phyloP scores from a whole-genome alignment of 768 basidiomycete species.

The Suillus sp. region DNA sequence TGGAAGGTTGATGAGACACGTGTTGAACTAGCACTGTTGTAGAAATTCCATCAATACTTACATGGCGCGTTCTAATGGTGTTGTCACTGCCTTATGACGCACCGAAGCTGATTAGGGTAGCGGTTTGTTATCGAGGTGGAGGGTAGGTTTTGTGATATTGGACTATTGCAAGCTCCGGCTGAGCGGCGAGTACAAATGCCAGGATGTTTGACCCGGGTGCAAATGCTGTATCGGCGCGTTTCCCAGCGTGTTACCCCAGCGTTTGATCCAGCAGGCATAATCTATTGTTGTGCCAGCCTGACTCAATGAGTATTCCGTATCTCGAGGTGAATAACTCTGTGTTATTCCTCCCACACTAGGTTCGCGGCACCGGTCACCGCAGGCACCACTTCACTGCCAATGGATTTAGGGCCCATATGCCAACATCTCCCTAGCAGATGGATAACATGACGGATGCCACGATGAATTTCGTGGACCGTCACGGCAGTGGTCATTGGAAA shows the following conservation, averaged over 20 bases:
- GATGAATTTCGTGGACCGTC: neutral
- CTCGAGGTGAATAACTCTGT: neutral
- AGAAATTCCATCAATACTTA: conserved; percentile 7
- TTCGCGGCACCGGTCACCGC: neutral
- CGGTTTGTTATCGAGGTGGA: conserved; percentile 8
- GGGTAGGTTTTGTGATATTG: conserved; percentile 1
- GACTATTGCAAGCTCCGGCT: neutral
- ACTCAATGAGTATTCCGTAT: conserved; percentile 2
- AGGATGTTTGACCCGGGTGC: neutral
- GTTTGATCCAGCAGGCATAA: conserved; percentile 3
- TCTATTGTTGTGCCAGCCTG: conserved; percentile 2
- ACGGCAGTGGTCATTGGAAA: neutral
- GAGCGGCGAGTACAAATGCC: neutral
- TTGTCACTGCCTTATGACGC: conserved; percentile 10
- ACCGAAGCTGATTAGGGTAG: conserved; percentile 2
- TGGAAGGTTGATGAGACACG: conserved; percentile 25
- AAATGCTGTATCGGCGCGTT: neutral
- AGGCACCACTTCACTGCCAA: neutral
- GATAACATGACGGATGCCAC: neutral
- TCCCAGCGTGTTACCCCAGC: neutral
- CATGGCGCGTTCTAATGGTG: conserved; percentile 2
- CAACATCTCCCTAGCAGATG: neutral
- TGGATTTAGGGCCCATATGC: neutral
- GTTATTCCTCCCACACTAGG: neutral
- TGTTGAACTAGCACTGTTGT: conserved; percentile 16